Evolutionary conservation across 2,329 filamentous ascomycete species (phyloP).

Genomic region (Arthroderma sp.): DNA sequence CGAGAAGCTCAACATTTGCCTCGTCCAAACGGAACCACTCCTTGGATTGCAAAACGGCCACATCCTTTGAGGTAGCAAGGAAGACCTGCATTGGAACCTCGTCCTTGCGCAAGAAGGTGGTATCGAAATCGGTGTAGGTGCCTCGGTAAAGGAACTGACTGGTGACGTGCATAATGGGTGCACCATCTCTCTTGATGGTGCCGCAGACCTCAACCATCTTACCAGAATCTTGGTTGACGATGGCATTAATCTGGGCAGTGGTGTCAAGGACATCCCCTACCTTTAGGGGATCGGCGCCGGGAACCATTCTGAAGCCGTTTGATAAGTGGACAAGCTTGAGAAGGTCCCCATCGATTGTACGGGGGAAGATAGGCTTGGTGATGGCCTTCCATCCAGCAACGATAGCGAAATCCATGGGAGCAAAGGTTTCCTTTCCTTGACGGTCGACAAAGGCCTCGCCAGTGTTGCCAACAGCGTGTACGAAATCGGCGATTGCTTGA

Average conservation of each 20-base stretch:
- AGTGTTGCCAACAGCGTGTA: slow-evolving; percentile 96
- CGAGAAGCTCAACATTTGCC: slow-evolving; percentile 71
- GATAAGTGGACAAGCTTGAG: slow-evolving; percentile 94
- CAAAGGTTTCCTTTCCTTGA: slow-evolving; percentile 83
- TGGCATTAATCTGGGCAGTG: slow-evolving; percentile 89
- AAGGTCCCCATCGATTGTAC: slow-evolving; percentile 88
- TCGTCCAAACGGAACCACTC: slow-evolving; percentile 92
- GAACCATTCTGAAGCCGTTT: slow-evolving; percentile 96
- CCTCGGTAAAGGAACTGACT: slow-evolving; percentile 97
- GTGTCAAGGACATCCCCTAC: slow-evolving; percentile 89
- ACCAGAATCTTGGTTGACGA: slow-evolving; percentile 94
- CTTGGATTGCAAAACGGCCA: slow-evolving; percentile 89
- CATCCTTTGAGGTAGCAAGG: slow-evolving; percentile 74
- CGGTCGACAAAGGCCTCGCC: slow-evolving; percentile 95
- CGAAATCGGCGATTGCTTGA: slow-evolving; percentile 93
- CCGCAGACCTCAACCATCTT: slow-evolving; percentile 99
- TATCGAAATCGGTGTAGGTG: slow-evolving; percentile 83
- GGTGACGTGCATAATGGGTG: slow-evolving; percentile 94
- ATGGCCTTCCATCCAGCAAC: slow-evolving; percentile 99
- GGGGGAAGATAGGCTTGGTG: slow-evolving; percentile 97
- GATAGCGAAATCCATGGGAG: slow-evolving; percentile 97
- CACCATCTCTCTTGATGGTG: slow-evolving; percentile 72
- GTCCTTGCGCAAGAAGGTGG: slow-evolving; percentile 95
- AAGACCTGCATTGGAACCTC: slow-evolving; percentile 93
- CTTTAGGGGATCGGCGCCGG: slow-evolving; percentile 85